Evolutionary conservation across 2,329 filamentous ascomycete species (phyloP), one percentile per base, ranked within the genome.

Genomic region (Stagonosporopsis tanaceti): DNA sequence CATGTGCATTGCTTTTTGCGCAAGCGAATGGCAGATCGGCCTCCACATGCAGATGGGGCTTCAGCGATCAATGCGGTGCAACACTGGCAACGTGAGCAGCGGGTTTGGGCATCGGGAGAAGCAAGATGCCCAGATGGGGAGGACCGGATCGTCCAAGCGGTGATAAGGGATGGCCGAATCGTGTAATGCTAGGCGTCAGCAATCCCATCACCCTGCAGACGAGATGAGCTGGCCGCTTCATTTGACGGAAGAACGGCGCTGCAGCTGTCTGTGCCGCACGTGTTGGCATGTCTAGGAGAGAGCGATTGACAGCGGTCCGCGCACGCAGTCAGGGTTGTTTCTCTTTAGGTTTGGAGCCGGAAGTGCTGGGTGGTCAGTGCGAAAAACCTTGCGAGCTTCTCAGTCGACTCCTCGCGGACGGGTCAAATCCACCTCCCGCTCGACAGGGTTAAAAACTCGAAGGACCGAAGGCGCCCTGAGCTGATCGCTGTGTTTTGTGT

Each of bases 151-250:
- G 47, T 39, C 46, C 52, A 60, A 63, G 50, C 45, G 57, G 47
- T 62, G 65, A 71, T 68, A 70, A 72, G 69, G 59, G 52, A 62
- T 61, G 58, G 61, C 59, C 59, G 51, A 41, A 58, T 51, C 40
- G 47, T 54, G 59, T 59, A 35, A 37, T 61, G 51, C 64, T 66
- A 54, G 65, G 68, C 67, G 67, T 72, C 64, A 71, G 70, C 67
- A 60, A 61, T 60, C 48, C 54, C 34, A 53, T 53, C 54, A 53
- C 46, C 54, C 48, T 60, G 58, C 61, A 65, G 60, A 41, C 50
- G 58, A 61, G 34, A 64, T 65, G 62, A 62, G 41, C 32, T 47
- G 45, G 35, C 40, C 48, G 27, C 25, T 46, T 39, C 48, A 37
- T 14, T 53, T 40, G 51, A 55, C 51, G 50, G 52, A 42, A 54